Base-by-base conservation (phyloP, 768 basidiomycete species). In the Lactarius deliciosus region DNA sequence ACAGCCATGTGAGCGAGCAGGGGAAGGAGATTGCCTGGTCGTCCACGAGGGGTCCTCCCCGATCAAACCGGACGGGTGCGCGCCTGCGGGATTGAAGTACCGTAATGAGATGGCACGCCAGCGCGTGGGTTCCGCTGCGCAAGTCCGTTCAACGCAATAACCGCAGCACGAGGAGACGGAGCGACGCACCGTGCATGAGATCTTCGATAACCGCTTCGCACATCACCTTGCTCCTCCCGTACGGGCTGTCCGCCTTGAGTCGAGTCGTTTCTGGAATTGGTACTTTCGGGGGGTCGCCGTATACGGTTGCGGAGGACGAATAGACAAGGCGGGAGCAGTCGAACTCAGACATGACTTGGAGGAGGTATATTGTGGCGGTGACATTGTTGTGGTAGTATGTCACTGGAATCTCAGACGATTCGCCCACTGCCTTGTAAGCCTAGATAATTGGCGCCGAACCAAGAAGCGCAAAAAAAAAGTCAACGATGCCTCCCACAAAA, bases 1-100 rank as follows among this genome's bases (percentile, higher is more conserved):
- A 94, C 80, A 6, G 97, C 96, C 85, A 98, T 97, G 56, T 96
- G 94, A 8, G 94, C 92, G 45, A 98, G 85, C 10, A 98, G 80
- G 8, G 97, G 97, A 36, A 99, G 80, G 50, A 99, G 83, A 77
- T 99, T 99, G 62, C 92, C 94, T 8, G 97, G 97, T 63, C 93
- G 88, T 43, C 97, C 97, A 57, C 85, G 82, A n/a, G n/a, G 97
- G 97, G 73, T 98, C 96, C 77, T 99, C 97, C 25, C 97, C 97
- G 62, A 99, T 96, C 67, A 81, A 77, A 50, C 97, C 97, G 25
- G 95, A 97, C 2, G 95, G 93, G 77, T 98, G 96, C 1, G 96
- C 96, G n/a, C 97, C 97, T 43, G 94, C 97, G 69, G 97, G 97
- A 77, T 99, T 99, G 90, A 99, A 99, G 79, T 98, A 99, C 63